Evolutionary conservation across 2,329 filamentous ascomycete genomes (phyloP).

Genomic region (Herpotrichia juniperi): DNA sequence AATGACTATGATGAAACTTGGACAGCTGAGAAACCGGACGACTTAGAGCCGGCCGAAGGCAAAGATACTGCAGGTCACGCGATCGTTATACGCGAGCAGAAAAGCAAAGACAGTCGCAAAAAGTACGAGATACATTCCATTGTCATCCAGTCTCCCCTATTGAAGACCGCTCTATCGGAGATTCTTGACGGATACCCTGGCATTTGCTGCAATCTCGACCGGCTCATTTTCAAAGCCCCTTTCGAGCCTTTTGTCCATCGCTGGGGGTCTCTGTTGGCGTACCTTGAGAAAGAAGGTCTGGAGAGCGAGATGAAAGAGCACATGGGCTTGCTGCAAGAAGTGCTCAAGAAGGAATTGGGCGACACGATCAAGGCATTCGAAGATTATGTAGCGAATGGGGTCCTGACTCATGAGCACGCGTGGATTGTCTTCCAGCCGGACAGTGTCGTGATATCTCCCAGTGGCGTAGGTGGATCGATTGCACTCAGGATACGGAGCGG

Average conservation of each 20-base stretch:
- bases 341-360: conserved; percentile 46
- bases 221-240: conserved; percentile 64
- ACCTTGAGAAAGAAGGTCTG: conserved; percentile 19
- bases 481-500: conserved; percentile 26
- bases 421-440: conserved; percentile 53
- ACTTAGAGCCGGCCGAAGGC: conserved; percentile 54
- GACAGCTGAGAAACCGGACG: conserved; percentile 2
- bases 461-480: conserved; percentile 25
- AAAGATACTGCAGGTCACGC: conserved; percentile 58
- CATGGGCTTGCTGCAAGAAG: conserved; percentile 41
- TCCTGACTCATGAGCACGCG: conserved; percentile 47
- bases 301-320: conserved; percentile 37
- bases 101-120: conserved; percentile 54
- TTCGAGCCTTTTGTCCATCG: conserved; percentile 71
- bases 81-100: conserved; percentile 55
- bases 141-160: conserved; percentile 66
- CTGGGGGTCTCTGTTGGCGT: conserved; percentile 53
- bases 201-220: conserved; percentile 63
- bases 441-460: conserved; percentile 25
- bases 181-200: conserved; percentile 66
- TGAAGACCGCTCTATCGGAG: conserved; percentile 62
- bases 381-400: conserved; percentile 43
- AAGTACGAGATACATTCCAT: conserved; percentile 67
- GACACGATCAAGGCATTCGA: conserved; percentile 44
- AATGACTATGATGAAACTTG: conserved; percentile 1